Base-by-base conservation (phyloP, 139 green algal species). In the Pleodorina starrii region DNA sequence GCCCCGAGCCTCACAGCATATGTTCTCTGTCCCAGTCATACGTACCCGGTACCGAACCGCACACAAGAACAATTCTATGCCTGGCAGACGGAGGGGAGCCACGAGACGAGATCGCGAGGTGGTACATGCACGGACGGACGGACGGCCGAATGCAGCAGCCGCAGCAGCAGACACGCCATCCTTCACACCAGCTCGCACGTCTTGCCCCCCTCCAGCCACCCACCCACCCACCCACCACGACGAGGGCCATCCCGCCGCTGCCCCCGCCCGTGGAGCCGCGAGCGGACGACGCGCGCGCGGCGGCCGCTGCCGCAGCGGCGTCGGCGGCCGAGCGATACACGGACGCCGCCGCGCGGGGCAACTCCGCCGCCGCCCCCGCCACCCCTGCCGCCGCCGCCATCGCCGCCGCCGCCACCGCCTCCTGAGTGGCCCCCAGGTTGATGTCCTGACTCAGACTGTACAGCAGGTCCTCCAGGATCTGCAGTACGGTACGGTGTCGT, bases 381-480 rank as follows among this genome's bases (percentile, higher is more conserved):
- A 76, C 40, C 5, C 59, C 59, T 59, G 59, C 40, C 27, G 40
- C 80, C 27, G 80, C 59, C 10, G 21, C 38, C 25, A 29, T 59
- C 1, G 78, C 78, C 12, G 54, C 78, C 17, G 42, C 44, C 50
- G 12, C 25, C 10, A 60, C 38, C 42, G 59, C 59, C 40, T 75
- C 38, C 40, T 50, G 21, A 17, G 80, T 66, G 42, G 80, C 80
- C 9, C 6, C n/a, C 23, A 86, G 27, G 59, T 86, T 51, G 40
- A 86, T 59, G 25, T 86, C 80, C 40, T 75, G 57, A 40, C 57
- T 76, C 59, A 86, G 59, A 27, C 36, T 76, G 54, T 86, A 86
- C 29, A 86, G 59, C 59, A 86, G 16, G 42, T 76, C 80, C 51
- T 86, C 80, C 80, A 86, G 80, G 29, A 59, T 48, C 79, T 86